A percentile compares a stretch with the other conserved stretches of the same genome.
phyloP scores from a whole-genome alignment of 78 protist genomes.

The Dictyostelium citrinum region DNA sequence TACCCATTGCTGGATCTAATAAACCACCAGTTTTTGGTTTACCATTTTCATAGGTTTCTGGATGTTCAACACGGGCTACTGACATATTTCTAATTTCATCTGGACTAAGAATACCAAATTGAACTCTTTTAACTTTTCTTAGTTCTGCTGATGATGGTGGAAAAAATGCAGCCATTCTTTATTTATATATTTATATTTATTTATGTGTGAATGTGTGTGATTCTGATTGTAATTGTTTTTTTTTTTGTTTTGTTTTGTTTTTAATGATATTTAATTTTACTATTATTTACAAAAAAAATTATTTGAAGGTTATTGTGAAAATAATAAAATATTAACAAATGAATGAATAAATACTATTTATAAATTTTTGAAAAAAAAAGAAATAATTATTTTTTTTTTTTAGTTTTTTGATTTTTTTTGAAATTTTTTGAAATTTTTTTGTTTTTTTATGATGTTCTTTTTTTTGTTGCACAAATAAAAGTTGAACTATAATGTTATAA shows the following conservation, averaged over 20 bases:
- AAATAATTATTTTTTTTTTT: not conserved
- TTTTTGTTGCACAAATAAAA: not conserved
- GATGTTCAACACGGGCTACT: constrained; percentile 72
- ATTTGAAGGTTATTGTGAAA: not conserved
- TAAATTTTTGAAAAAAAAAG: not conserved
- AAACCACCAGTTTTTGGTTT: constrained; percentile 93
- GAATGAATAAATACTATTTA: constrained; percentile 5
- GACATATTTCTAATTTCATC: constrained; percentile 86
- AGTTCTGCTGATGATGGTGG: constrained; percentile 73
- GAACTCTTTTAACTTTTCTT: constrained; percentile 79
- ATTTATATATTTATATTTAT: not conserved
- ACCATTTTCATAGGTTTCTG: constrained; percentile 85
- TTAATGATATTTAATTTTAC: not conserved
- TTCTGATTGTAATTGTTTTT: not conserved
- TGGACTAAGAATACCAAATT: constrained; percentile 92
- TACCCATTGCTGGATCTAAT: constrained; percentile 96
- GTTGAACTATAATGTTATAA: not conserved
- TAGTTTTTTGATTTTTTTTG: not conserved
- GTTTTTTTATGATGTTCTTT: not conserved
- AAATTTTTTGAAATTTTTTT: not conserved
- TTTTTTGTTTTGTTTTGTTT: not conserved
- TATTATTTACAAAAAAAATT: not conserved
- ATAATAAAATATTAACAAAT: not conserved
- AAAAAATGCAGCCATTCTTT: constrained; percentile 29
- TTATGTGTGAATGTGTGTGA: not conserved